A percentile compares a stretch with the other conserved stretches of the same genome.
These are phyloP conservation scores for Bipolaris victoriae DNA, from an alignment of 2,329 filamentous ascomycete genomes.

Conservation along the genomic window DNA sequence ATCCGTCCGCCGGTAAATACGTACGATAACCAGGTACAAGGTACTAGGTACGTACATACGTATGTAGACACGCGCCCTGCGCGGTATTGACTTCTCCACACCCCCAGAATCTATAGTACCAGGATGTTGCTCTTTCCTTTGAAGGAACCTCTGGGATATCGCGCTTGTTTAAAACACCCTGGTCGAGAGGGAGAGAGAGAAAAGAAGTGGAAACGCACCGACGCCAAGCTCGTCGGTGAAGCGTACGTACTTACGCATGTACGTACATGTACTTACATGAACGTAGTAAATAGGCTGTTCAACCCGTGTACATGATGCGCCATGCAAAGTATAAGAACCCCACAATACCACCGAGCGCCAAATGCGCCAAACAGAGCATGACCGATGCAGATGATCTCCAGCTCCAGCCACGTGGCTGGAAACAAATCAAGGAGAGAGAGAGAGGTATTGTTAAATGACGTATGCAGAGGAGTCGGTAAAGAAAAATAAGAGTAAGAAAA, in stretches of 20 bases:
- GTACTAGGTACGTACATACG: no score
- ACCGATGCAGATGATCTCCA: neutral
- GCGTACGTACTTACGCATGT: neutral
- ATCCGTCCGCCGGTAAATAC: no score
- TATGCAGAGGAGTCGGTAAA: neutral
- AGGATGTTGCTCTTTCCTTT: no score
- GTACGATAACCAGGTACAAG: no score
- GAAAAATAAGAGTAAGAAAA: neutral
- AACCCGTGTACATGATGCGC: neutral
- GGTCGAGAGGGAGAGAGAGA: neutral
- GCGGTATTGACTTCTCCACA: no score
- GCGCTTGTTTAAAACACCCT: no score
- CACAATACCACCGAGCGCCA: slow-evolving; percentile 2
- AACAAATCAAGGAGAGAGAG: neutral
- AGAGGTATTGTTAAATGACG: neutral
- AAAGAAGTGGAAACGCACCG: neutral
- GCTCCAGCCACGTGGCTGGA: neutral
- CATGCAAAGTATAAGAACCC: neutral
- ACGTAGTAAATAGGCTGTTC: neutral
- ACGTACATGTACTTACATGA: neutral
- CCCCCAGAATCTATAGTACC: no score
- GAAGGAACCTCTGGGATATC: no score
- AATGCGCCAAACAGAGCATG: slow-evolving; percentile 1
- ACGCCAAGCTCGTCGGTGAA: neutral
- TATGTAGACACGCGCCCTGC: no score